These are phyloP conservation scores for Pythium grandisporangium DNA, from an alignment of 352 stramenopile genomes.

Conservation along the genomic window DNA sequence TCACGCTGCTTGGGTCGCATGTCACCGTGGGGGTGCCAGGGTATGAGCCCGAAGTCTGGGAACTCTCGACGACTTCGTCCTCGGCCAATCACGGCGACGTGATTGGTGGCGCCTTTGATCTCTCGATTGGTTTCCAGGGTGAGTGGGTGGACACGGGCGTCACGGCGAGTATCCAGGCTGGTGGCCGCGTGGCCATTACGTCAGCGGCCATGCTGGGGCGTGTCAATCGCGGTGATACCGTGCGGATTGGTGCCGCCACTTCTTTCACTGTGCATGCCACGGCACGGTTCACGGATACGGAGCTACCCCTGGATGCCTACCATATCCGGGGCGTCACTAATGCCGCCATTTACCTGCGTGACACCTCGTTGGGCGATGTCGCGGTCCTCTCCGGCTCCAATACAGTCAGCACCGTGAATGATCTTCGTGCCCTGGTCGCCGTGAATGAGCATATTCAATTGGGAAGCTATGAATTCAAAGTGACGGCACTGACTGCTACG, in stretches of 20 bases:
- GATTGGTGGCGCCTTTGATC: conserved; percentile 51
- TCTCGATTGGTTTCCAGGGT: conserved; percentile 68
- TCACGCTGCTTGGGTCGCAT: conserved; percentile 35
- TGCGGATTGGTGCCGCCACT: conserved; percentile 42
- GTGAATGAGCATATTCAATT: conserved; percentile 52
- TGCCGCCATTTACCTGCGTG: conserved; percentile 27
- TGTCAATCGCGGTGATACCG: conserved; percentile 55
- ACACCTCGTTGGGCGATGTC: conserved; percentile 62
- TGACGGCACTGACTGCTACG: conserved; percentile 17
- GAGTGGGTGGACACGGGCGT: conserved; percentile 25
- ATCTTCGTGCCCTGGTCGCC: conserved; percentile 26
- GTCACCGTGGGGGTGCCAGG: conserved; percentile 28
- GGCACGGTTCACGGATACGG: conserved; percentile 56
- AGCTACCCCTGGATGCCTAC: conserved; percentile 61
- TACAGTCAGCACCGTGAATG: conserved; percentile 26
- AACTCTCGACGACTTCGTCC: conserved; percentile 37
- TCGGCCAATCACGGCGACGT: conserved; percentile 14
- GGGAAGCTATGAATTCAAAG: conserved; percentile 29
- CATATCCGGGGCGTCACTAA: conserved; percentile 33
- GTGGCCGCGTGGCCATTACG: conserved; percentile 37
- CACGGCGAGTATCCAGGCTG: conserved; percentile 31
- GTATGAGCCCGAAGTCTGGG: conserved; percentile 57
- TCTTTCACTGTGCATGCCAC: conserved; percentile 60
- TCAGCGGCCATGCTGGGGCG: conserved; percentile 38
- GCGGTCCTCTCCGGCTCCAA: conserved; percentile 23